A percentile compares a stretch with the other conserved stretches of the same genome.
These are phyloP conservation scores for Lachnellula cervina DNA, from an alignment of 2,329 filamentous ascomycete species.

Conservation along the genomic window DNA sequence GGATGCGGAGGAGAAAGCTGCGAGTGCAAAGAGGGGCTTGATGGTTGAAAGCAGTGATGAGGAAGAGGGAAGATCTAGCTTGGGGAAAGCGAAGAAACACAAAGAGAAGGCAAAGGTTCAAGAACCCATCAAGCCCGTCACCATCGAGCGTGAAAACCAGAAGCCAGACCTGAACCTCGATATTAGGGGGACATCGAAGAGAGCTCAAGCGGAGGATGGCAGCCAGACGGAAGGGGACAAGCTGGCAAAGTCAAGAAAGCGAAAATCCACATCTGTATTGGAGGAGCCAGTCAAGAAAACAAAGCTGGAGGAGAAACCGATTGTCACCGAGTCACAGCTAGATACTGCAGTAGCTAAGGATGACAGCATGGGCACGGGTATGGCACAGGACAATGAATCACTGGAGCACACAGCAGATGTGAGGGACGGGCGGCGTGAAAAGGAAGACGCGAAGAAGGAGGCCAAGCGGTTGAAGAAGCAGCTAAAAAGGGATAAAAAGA, in stretches of 20 bases:
- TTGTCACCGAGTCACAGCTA: neutral
- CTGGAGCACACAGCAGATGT: neutral
- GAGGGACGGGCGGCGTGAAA: neutral
- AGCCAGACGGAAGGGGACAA: neutral
- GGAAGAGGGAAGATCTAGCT: slow-evolving; percentile 31
- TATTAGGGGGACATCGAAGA: neutral
- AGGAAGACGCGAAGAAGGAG: slow-evolving; percentile 7
- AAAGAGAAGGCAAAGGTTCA: slow-evolving; percentile 11
- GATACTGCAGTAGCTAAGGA: neutral
- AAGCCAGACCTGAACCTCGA: neutral
- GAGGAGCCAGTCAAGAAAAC: neutral
- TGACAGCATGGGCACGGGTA: neutral
- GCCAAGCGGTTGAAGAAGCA: slow-evolving; percentile 14
- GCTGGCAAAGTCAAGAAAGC: neutral
- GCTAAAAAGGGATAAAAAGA: slow-evolving; percentile 21
- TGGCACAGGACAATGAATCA: neutral
- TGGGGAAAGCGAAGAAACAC: slow-evolving; percentile 32
- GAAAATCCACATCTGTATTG: neutral
- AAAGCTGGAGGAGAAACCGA: neutral
- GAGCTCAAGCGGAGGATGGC: neutral
- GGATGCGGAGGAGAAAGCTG: slow-evolving; percentile 31
- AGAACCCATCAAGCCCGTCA: neutral
- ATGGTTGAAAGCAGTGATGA: slow-evolving; percentile 32
- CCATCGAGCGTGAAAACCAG: neutral
- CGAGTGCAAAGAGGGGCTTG: slow-evolving; percentile 27